Base-by-base conservation (phyloP, 176 grass and related monocot genomes). In the Areca catechu region DNA sequence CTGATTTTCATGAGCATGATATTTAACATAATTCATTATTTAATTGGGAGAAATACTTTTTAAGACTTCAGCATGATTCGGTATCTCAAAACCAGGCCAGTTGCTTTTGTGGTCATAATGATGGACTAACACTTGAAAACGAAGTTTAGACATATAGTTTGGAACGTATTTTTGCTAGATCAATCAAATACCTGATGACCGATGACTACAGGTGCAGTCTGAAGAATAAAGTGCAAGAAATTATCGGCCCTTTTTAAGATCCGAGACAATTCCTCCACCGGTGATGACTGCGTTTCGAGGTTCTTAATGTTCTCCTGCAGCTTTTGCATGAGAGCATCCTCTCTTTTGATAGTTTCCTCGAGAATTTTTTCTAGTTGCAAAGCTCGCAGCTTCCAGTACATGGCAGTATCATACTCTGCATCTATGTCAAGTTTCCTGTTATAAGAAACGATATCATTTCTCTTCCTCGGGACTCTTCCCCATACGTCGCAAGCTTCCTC, bases 201-300 rank as follows among this genome's bases (percentile, higher is more conserved):
- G 75, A 95, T 86, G 74, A 95, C 90, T 47, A 95, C 70, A 63
- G 90, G 90, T 56, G 90, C 82, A 68, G 71, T 95, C 75, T 90
- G 86, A 56, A 95, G 82, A 81, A 95, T 79, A 61, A 95, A 86
- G 56, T 95, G 90, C 74, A 95, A 83, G 74, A 95, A 95, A 81
- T 90, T 90, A 74, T 95, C 90, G 19, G 90, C 90, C 29, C 86
- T 77, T 66, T 86, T 73, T 60, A 95, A 76, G 48, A 86, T 90
- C 53, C 51, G 70, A 71, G 82, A 83, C 63, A 95, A 86, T 64
- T 95, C 90, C 60, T 95, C 86, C 17, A 56, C 74, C n/a, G 90
- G 86, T 63, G 69, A 62, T 7, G 62, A 77, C 17, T 95, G 74
- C 52, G 77, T 72, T 70, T 86, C 70, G 50, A 86, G 73, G 67